Base-by-base conservation (phyloP, 2,329 filamentous ascomycete species). In the Xylaria sp. region DNA sequence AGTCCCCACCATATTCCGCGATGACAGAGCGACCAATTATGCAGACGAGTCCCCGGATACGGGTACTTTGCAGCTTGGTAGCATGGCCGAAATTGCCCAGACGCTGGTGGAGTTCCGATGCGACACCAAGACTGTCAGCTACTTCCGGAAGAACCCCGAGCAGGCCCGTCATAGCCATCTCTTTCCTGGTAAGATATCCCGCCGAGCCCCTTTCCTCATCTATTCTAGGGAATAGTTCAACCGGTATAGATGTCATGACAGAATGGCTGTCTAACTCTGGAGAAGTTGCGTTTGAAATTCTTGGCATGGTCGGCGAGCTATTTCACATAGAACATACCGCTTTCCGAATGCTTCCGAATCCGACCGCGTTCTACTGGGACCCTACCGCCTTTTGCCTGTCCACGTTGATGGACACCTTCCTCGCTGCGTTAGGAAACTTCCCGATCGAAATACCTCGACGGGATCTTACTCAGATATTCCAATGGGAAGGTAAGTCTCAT, bases 271-370 rank as follows among this genome's bases (percentile, higher is more conserved):
- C 54, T 62, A 41, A 56, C 17, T 17, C 26, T 47, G 19, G 11
- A 6, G 18, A 55, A 83, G 81, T 85, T 0, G 75, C 79, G 0
- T 85, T 85, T 46, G 82, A 85, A 61, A 73, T 85, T 0, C 65
- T 83, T 2, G 82, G 81, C n/a, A 85, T 85, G 82, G 67, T 85
- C 1, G 75, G 76, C 41, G 73, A 74, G 21, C 76, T 74, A 0
- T 71, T 83, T 19, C 78, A 82, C 48, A 77, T 83, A 19, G 70
- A 71, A 5, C 68, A 77, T 42, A 82, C 73, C 44, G 74, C 71
- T 52, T 85, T 80, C 56, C 79, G 79, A 1, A 77, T 78, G 65
- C 71, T 85, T 1, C 82, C 82, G 0, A 85, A 85, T 56, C 82
- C 82, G 0, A 85, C 82, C 0, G 71, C 74, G 1, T 78, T 80